A percentile compares a stretch with the other conserved stretches of the same genome.
Evolutionary conservation across 148 eudicot species (phyloP).

Genomic region (Vaccinium vitisidaea): DNA sequence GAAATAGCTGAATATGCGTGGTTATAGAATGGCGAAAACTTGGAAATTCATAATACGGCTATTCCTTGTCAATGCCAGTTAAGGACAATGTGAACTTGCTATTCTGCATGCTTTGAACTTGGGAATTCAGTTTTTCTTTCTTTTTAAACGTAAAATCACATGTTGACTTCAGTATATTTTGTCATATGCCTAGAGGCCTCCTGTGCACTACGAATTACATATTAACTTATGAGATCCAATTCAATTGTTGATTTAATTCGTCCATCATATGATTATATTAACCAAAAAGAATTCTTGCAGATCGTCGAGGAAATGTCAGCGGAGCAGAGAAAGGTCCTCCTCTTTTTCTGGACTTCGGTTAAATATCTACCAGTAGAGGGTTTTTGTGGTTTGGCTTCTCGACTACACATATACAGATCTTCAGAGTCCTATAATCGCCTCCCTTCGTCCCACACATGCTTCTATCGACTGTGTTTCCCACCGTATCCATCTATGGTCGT

Average conservation of each 20-base stretch:
- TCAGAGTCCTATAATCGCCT: conserved; percentile 45
- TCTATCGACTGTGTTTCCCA: conserved; percentile 68
- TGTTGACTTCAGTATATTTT: background rate
- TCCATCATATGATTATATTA: background rate
- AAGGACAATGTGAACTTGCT: background rate
- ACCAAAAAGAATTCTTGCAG: conserved; percentile 32
- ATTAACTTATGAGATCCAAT: conserved; percentile 3
- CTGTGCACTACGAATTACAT: background rate
- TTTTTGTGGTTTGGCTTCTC: conserved; percentile 74
- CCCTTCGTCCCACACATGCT: conserved; percentile 95
- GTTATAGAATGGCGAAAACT: background rate
- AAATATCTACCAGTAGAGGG: conserved; percentile 83
- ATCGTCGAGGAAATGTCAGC: conserved; percentile 55
- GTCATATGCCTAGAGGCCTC: background rate
- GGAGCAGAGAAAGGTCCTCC: conserved; percentile 71
- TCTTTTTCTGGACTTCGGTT: conserved; percentile 93
- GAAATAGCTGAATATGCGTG: background rate
- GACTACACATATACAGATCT: conserved; percentile 56
- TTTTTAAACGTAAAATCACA: no score
- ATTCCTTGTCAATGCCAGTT: background rate
- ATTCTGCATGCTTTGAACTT: background rate
- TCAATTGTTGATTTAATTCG: background rate
- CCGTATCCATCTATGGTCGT: conserved; percentile 44
- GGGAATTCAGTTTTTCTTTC: background rate
- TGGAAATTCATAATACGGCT: background rate